Base-by-base conservation (phyloP, 2,329 filamentous ascomycete species). In the Dactylellina leptospora region DNA sequence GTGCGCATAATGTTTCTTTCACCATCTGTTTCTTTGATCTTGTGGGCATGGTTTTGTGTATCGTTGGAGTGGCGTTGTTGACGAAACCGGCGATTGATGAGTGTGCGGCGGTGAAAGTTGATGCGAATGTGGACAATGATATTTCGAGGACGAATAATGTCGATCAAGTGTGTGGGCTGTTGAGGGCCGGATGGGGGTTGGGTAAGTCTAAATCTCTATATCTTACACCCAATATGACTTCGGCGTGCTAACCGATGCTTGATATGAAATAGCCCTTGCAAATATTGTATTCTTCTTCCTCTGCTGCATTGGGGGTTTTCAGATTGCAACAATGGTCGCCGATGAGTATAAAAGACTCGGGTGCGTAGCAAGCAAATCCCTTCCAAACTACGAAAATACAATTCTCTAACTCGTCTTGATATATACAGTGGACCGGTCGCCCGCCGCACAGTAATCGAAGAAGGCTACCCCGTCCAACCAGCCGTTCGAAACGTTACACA, bases 221-320 rank as follows among this genome's bases (percentile, higher is more conserved):
- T 22, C 4, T 22, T 28, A 5, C n/a, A 42, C 16, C 25, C 5
- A 27, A 42, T 18, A 10, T 22, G 1, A n/a, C 20, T 40, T 40
- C 25, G n/a, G 6, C 8, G 47, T 38, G 9, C 13, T 28, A 33
- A 45, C 4, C 45, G 11, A 47, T 27, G n/a, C 22, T 20, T 45
- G n/a, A 22, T 45, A n/a, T 18, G 18, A 28, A 42, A 33, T 20
- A 71, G 66, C 58, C 4, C 42, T 71, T 23, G 33, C 66, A 16
- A 71, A 71, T 48, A 63, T 71, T 20, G 9, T 71, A 0, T 45
- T 71, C n/a, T 71, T 71, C 58, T 71, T 71, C 59, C 44, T 71
- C 18, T 44, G 38, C 16, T 56, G 44, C 28, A 25, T 71, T 16
- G 25, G 23, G 0, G 66, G 66, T 8, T 13, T 58, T 3, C 66